phyloP scores from a whole-genome alignment of 305 asterid species.

The Withania somnifera region DNA sequence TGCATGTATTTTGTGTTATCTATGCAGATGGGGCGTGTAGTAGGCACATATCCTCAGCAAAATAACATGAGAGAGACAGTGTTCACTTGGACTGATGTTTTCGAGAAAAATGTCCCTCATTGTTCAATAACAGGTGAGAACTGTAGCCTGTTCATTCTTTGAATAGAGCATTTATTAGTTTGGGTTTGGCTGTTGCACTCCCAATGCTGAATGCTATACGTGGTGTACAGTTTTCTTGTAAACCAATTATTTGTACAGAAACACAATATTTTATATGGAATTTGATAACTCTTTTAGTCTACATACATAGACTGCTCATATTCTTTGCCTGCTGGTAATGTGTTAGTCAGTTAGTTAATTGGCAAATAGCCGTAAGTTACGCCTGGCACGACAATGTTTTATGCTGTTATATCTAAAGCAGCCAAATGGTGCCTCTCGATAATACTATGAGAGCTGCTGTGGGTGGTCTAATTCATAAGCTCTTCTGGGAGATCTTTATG shows the following conservation, averaged over 20 bases:
- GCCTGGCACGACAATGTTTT: background rate
- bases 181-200: background rate
- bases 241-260: background rate
- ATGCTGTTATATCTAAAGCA: background rate
- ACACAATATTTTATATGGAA: background rate
- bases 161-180: background rate
- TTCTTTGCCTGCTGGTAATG: background rate
- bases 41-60: conserved; percentile 58
- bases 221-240: background rate
- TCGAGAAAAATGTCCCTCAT: conserved; percentile 32
- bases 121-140: conserved; percentile 35
- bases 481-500: background rate
- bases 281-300: background rate
- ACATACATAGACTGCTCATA: background rate
- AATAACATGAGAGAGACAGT: conserved; percentile 50
- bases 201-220: background rate
- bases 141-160: background rate
- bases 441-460: background rate
- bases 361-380: background rate
- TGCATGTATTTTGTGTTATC: background rate
- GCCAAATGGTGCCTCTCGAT: background rate
- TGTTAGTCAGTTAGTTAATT: background rate
- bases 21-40: conserved; percentile 75
- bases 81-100: conserved; percentile 78
- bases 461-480: background rate